Base-by-base conservation (phyloP, 2,329 filamentous ascomycete genomes). In the Aspergillus carbonarius region DNA sequence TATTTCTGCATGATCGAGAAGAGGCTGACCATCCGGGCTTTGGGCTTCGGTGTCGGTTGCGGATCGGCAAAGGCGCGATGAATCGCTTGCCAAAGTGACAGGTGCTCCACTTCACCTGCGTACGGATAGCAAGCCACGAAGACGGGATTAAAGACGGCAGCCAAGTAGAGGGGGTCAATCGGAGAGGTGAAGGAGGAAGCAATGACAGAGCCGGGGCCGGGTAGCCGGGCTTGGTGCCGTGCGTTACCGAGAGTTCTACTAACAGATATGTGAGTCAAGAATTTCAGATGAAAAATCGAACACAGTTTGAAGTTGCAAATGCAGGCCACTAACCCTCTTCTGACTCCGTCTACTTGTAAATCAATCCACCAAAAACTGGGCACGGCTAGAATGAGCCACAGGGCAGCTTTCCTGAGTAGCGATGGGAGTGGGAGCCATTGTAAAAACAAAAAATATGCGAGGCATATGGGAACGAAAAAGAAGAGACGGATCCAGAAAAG, bases 281-380 rank as follows among this genome's bases (percentile, higher is more conserved):
- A 17, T 13, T 25, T 18, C n/a, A 7, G 10, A 40, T 18, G 17
- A 12, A 18, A 46, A 9, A 23, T 42, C 18, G 18, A 15, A 42
- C 9, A 42, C 5, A 6, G 0, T 13, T 23, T 9, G 39, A 10
- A 42, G 18, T 12, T 6, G 20, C 18, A 12, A 5, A 20, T 5
- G 39, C n/a, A 46, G 18, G 13, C 7, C 44, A 59, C 60, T 52
- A 15, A 93, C 78, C 95, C 95, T 78, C 92, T 91, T 77, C 91
- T 93, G 55, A 99, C 95, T 59, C 93, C 93, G 74, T 99, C 95
- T 65, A 99, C 91, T 75, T 97, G 93, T n/a, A 99, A 81, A 76
- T 99, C 95, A 57, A 97, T 88, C 93, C 93, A 98, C 92, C 93
- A 98, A 58, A 99, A 91, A 27, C 95, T 93, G 0, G 93, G 92